Evolutionary conservation across 352 stramenopile species (phyloP).

Genomic region (Pythium chondricola): DNA sequence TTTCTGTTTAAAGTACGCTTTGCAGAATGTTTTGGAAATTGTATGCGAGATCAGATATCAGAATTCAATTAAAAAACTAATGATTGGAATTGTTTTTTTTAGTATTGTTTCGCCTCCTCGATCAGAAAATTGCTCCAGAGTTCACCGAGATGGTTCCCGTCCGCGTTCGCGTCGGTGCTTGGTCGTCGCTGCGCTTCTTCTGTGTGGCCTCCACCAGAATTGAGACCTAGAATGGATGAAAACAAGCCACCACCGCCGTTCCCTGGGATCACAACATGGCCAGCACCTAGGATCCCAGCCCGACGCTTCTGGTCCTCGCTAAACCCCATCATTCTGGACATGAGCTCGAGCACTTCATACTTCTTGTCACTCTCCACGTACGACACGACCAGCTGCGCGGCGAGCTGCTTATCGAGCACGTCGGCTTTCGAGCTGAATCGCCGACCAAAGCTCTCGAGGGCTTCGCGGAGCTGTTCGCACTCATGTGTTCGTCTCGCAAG

Average conservation of each 20-base stretch:
- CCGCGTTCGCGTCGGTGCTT: slow-evolving; percentile 15
- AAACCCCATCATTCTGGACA: slow-evolving; percentile 72
- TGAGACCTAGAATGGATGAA: slow-evolving; percentile 51
- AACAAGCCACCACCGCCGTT: slow-evolving; percentile 64
- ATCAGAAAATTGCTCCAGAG: slow-evolving; percentile 69
- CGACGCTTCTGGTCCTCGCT: slow-evolving; percentile 62
- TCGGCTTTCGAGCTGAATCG: slow-evolving; percentile 53
- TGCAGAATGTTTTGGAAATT: slow-evolving; percentile 1
- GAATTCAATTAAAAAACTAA: no score
- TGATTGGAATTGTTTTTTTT: not conserved
- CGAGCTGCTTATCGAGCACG: slow-evolving; percentile 63
- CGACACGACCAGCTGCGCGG: slow-evolving; percentile 65
- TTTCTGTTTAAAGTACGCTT: slow-evolving; percentile 6
- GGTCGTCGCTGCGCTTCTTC: not conserved
- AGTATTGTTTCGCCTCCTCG: slow-evolving; percentile 31
- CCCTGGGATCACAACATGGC: slow-evolving; percentile 35
- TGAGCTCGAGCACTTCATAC: slow-evolving; percentile 59
- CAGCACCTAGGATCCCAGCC: slow-evolving; percentile 31
- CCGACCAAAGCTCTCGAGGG: slow-evolving; percentile 47
- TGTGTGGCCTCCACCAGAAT: not conserved
- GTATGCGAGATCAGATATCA: no score
- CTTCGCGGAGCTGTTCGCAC: slow-evolving; percentile 67
- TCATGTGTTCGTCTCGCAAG: slow-evolving; percentile 58
- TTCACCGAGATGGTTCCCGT: slow-evolving; percentile 66
- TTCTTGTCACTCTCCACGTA: slow-evolving; percentile 74